Conservation (phyloP, 1,139 yeast species). For the Sugiyamaella novakii region DNA sequence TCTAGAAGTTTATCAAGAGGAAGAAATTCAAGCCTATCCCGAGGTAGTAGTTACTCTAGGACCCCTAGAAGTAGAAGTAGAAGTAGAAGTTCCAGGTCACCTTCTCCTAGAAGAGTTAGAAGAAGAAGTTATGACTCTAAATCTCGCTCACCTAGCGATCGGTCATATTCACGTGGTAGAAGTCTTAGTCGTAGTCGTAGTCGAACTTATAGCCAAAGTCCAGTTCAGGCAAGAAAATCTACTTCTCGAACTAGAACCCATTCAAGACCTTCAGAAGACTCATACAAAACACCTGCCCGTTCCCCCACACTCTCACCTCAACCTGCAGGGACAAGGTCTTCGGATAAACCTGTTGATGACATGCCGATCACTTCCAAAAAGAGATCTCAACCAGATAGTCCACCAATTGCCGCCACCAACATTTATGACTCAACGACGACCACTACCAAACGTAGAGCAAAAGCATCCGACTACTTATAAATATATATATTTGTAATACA, state of each 20-base stretch:
- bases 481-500: background rate
- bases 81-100: slow-evolving; percentile 24
- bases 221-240: background rate
- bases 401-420: no score
- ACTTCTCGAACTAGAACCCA: background rate
- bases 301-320: background rate
- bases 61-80: background rate
- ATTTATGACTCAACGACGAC: background rate
- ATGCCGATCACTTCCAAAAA: background rate
- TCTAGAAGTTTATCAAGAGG: slow-evolving; percentile 27
- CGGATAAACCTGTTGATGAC: background rate
- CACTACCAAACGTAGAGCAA: slow-evolving; percentile 21
- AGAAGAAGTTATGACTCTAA: background rate
- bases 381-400: background rate
- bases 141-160: slow-evolving; percentile 1
- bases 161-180: slow-evolving; percentile 15
- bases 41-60: background rate
- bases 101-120: slow-evolving; percentile 8
- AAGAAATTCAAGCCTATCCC: slow-evolving; percentile 5
- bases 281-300: background rate
- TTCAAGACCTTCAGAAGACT: background rate
- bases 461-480: slow-evolving; percentile 26
- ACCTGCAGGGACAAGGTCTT: background rate
- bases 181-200: background rate
- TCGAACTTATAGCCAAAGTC: background rate